These are phyloP conservation scores for Cardamine chenopodiifolia DNA, from an alignment of 345 rosid species.

Conservation along the genomic window DNA sequence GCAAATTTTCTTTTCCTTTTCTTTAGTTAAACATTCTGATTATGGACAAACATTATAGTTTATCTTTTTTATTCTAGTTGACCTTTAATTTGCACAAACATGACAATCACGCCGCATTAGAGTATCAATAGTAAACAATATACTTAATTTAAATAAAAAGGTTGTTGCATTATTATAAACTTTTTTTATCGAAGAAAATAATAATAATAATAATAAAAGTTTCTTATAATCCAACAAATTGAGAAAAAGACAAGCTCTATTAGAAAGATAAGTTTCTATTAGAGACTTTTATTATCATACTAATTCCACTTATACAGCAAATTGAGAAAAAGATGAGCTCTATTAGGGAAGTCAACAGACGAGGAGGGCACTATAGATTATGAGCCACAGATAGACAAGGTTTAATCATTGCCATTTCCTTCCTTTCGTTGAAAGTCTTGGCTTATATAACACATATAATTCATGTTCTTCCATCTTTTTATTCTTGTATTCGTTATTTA, in stretches of 20 bases:
- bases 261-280: too few species aligned
- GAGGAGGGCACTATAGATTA: too few species aligned
- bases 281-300: neutral
- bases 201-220: too few species aligned
- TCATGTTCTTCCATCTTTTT: too few species aligned
- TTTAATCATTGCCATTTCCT: too few species aligned
- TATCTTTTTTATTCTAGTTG: neutral
- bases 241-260: too few species aligned
- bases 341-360: too few species aligned
- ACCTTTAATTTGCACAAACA: neutral
- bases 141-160: neutral
- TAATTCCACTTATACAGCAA: neutral
- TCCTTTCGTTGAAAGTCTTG: too few species aligned
- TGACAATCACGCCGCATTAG: constrained; percentile 5
- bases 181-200: neutral
- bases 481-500: too few species aligned
- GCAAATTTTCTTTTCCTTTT: neutral
- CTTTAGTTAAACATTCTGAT: neutral
- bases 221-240: too few species aligned
- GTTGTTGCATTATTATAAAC: neutral
- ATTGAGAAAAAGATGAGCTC: neutral
- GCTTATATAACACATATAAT: too few species aligned
- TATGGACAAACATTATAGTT: neutral
- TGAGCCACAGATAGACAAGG: too few species aligned
- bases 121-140: neutral